Conservation (phyloP, 177 flowering plant genomes). For the Vitis hybrid region DNA sequence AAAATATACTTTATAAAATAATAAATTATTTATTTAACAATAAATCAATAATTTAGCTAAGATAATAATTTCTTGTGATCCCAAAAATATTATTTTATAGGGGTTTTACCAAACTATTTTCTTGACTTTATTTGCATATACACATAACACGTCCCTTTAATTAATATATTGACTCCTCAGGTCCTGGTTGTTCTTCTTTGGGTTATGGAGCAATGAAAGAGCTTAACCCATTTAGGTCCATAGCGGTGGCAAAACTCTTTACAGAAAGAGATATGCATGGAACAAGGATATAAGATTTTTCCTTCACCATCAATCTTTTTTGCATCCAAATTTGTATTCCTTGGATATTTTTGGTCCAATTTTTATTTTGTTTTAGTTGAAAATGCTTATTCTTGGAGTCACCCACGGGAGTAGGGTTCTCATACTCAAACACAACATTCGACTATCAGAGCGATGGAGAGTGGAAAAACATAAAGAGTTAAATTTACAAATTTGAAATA, state of each 20-base stretch:
- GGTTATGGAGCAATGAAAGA: slow-evolving; percentile 79
- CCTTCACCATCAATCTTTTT: background rate
- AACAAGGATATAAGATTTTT: slow-evolving; percentile 40
- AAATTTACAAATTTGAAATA: too few relatives aligned
- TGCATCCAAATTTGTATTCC: background rate
- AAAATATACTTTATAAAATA: too few relatives aligned
- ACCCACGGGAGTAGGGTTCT: slow-evolving; percentile 72
- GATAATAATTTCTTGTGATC: too few relatives aligned
- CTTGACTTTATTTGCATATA: too few relatives aligned
- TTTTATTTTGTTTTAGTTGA: slow-evolving; percentile 34
- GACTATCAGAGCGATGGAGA: slow-evolving; percentile 50
- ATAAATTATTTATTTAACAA: too few relatives aligned
- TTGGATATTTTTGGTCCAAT: background rate
- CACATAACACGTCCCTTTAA: background rate
- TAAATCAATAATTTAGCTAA: too few relatives aligned
- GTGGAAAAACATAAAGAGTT: slow-evolving; percentile 7
- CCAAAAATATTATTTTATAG: too few relatives aligned
- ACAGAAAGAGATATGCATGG: slow-evolving; percentile 57
- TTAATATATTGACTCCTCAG: slow-evolving; percentile 21
- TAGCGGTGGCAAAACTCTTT: slow-evolving; percentile 70
- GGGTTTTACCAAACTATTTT: too few relatives aligned
- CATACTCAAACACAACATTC: slow-evolving; percentile 55
- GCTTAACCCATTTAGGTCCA: slow-evolving; percentile 71
- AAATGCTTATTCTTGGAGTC: slow-evolving; percentile 72
- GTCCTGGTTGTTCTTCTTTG: slow-evolving; percentile 82